Evolutionary conservation across 805 yeast genomes (phyloP).

Genomic region (Zygotorulaspora florentina): DNA sequence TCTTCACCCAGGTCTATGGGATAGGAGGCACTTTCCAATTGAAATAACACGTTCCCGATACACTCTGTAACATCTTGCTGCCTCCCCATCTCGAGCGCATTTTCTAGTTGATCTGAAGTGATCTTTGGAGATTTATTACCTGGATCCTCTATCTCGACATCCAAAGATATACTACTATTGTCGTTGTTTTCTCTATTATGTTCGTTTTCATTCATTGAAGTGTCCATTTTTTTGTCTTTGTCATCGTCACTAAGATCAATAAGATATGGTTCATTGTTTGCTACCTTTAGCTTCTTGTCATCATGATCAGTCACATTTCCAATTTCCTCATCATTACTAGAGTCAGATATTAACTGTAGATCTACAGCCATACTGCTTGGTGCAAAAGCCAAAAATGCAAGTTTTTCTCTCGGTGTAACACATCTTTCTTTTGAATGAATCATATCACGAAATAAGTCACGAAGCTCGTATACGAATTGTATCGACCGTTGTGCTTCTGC

Average conservation of each 20-base stretch:
- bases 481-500: constrained; percentile 75
- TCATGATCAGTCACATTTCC: background rate
- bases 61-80: constrained; percentile 99
- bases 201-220: constrained; percentile 6
- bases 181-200: background rate
- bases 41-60: constrained; percentile 87
- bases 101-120: constrained; percentile 60
- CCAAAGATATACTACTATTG: constrained; percentile 5
- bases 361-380: constrained; percentile 66
- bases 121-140: constrained; percentile 31
- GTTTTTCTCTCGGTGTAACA: constrained; percentile 75
- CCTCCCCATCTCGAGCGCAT: constrained; percentile 74
- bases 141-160: constrained; percentile 12
- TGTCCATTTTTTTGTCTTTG: constrained; percentile 3
- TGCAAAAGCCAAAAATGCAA: constrained; percentile 83
- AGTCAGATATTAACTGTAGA: constrained; percentile 37
- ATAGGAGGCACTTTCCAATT: constrained; percentile 79
- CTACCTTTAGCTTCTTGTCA: background rate
- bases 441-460: constrained; percentile 66
- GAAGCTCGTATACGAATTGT: constrained; percentile 72
- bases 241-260: constrained; percentile 5
- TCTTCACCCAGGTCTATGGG: constrained; percentile 64
- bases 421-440: constrained; percentile 57
- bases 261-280: constrained; percentile 5
- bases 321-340: background rate